Percentiles rank a stretch among this genome's conserved stretches.
These are phyloP conservation scores for Pueraria montana DNA, from an alignment of 306 rosid genomes.

Conservation along the genomic window DNA sequence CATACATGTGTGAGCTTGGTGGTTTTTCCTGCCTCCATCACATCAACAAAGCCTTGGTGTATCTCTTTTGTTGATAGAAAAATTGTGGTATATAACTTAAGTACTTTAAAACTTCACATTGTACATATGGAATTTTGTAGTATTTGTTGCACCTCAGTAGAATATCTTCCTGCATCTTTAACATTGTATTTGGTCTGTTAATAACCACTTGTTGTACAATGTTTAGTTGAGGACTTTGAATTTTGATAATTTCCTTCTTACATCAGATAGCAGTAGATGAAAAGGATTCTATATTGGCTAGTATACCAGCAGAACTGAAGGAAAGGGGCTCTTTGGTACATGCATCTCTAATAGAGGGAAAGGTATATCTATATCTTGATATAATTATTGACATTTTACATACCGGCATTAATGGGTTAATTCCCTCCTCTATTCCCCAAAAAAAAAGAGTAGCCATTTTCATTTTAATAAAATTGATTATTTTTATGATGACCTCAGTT, in stretches of 20 bases:
- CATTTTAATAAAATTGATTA: background rate
- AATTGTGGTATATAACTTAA: constrained; percentile 1
- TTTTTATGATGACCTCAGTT: constrained; percentile 7
- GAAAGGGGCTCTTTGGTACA: constrained; percentile 76
- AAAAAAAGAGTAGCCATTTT: background rate
- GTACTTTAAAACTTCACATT: constrained; percentile 16
- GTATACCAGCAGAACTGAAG: constrained; percentile 74
- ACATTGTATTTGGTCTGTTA: constrained; percentile 17
- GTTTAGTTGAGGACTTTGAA: constrained; percentile 10
- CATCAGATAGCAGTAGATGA: constrained; percentile 79
- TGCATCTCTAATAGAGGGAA: constrained; percentile 77
- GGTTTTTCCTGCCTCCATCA: constrained; percentile 19
- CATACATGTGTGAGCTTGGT: background rate
- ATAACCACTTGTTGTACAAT: background rate
- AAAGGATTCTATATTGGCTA: constrained; percentile 78
- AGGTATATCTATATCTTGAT: constrained; percentile 64
- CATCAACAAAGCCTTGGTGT: constrained; percentile 21
- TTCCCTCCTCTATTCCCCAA: background rate
- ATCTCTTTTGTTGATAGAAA: background rate
- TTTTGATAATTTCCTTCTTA: constrained; percentile 32
- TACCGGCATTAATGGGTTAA: background rate
- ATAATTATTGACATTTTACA: background rate
- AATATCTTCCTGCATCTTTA: constrained; percentile 38
- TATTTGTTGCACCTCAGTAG: constrained; percentile 8
- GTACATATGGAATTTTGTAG: background rate